Conservation (phyloP, 2,329 filamentous ascomycete genomes). For the Sporothrix pallida region DNA sequence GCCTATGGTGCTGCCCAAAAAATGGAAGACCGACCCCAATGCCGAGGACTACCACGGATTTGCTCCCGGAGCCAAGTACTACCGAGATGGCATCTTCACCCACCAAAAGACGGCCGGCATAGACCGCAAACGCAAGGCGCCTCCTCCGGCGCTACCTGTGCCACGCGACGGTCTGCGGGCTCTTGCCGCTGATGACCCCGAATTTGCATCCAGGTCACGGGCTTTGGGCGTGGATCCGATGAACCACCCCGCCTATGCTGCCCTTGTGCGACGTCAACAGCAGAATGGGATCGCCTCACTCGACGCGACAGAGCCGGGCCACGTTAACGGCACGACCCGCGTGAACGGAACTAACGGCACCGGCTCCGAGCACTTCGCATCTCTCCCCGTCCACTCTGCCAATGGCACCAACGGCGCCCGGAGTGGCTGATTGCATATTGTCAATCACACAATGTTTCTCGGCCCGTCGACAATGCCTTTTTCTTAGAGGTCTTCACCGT, state of each 20-base stretch:
- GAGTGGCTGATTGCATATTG: conserved; percentile 17
- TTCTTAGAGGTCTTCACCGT: not conserved
- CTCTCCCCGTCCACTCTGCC: conserved; percentile 23
- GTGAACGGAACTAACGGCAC: not conserved
- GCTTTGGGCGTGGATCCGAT: conserved; percentile 62
- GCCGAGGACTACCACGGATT: conserved; percentile 58
- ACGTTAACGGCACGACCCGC: conserved; percentile 16
- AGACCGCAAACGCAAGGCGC: conserved; percentile 57
- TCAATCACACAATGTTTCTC: not conserved
- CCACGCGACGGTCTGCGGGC: conserved; percentile 61
- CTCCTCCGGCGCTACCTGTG: conserved; percentile 61
- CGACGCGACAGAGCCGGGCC: conserved; percentile 39
- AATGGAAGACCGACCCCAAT: conserved; percentile 66
- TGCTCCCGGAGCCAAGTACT: conserved; percentile 64
- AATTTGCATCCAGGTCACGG: conserved; percentile 60
- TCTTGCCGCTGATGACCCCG: conserved; percentile 61
- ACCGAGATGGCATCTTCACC: conserved; percentile 60
- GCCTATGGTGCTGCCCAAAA: conserved; percentile 53
- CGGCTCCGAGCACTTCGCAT: not conserved
- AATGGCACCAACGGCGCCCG: conserved; percentile 42
- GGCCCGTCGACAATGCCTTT: not conserved
- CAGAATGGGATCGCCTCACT: conserved; percentile 52
- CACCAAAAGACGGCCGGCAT: conserved; percentile 57
- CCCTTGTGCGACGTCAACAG: conserved; percentile 49
- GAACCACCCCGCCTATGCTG: conserved; percentile 52